phyloP scores from a whole-genome alignment of 2,329 filamentous ascomycete species.

The Fusarium avenaceum region DNA sequence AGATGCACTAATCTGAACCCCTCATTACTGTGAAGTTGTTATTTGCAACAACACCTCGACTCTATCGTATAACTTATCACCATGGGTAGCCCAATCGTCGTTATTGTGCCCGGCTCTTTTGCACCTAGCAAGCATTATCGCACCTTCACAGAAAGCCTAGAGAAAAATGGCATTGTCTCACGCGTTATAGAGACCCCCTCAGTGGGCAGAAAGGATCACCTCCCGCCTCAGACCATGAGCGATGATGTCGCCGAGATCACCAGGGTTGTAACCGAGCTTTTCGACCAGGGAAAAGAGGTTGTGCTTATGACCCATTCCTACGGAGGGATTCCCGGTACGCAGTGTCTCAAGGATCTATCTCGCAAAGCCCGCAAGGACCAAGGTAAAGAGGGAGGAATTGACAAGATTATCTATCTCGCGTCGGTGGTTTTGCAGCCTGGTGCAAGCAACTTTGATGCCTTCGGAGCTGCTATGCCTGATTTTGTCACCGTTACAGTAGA shows the following conservation, averaged over 20 bases:
- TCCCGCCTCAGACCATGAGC: slow-evolving; percentile 23
- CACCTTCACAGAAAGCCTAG: slow-evolving; percentile 9
- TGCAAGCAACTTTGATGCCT: slow-evolving; percentile 13
- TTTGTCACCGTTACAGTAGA: slow-evolving; percentile 5
- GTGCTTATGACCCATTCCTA: slow-evolving; percentile 32
- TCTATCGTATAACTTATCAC: accelerated
- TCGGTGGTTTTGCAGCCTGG: slow-evolving; percentile 19
- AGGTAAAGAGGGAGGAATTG: slow-evolving; percentile 18
- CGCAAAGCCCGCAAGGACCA: slow-evolving; percentile 2
- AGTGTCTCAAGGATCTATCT: slow-evolving; percentile 15
- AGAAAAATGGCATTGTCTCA: slow-evolving; percentile 4
- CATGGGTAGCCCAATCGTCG: neutral
- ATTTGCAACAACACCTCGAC: too few species aligned
- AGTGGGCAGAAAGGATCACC: slow-evolving; percentile 12
- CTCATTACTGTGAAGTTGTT: neutral
- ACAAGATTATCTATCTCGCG: slow-evolving; percentile 24
- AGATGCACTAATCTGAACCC: accelerated
- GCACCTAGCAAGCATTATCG: slow-evolving; percentile 14
- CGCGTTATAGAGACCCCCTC: slow-evolving; percentile 15
- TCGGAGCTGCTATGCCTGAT: slow-evolving; percentile 11
- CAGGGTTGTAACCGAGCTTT: slow-evolving; percentile 9
- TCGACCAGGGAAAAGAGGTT: slow-evolving; percentile 11
- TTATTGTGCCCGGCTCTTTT: slow-evolving; percentile 31
- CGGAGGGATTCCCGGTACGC: slow-evolving; percentile 29
- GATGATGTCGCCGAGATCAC: slow-evolving; percentile 21